Percentiles rank a stretch among this genome's conserved stretches.
These are phyloP conservation scores for Biancaea sappan DNA, from an alignment of 306 rosid genomes.

Conservation along the genomic window DNA sequence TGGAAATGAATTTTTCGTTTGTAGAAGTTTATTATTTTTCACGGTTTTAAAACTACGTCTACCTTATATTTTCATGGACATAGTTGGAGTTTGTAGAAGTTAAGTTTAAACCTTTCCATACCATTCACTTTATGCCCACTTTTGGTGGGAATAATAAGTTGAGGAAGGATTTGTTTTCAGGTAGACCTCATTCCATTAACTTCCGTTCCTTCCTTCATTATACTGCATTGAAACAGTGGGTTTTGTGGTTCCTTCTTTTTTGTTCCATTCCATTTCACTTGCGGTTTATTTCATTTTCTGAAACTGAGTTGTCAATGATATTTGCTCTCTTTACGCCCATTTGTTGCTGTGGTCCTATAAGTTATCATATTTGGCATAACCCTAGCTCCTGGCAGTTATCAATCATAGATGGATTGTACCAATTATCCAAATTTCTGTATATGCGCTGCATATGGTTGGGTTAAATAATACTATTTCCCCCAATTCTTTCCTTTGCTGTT, in stretches of 20 bases:
- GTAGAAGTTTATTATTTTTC: not conserved
- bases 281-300: slow-evolving; percentile 2
- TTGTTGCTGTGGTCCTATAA: not conserved
- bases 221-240: slow-evolving; percentile 20
- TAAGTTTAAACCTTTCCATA: slow-evolving; percentile 12
- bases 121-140: not conserved
- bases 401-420: not conserved
- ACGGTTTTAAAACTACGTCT: not conserved
- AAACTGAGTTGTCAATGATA: slow-evolving; percentile 9
- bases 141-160: not conserved
- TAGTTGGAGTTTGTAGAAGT: slow-evolving; percentile 3
- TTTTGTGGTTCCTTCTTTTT: slow-evolving; percentile 3
- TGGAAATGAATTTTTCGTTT: slow-evolving; percentile 13
- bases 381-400: not conserved
- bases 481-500: not conserved
- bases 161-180: not conserved
- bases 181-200: slow-evolving; percentile 5
- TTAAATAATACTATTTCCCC: not conserved
- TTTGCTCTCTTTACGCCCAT: not conserved
- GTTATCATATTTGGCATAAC: not conserved
- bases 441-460: not conserved
- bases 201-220: slow-evolving; percentile 6
- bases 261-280: not conserved
- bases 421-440: not conserved
- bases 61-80: slow-evolving; percentile 21